Base-by-base conservation (phyloP, 495 filamentous ascomycete species). In the Tuber microsphaerosporum region DNA sequence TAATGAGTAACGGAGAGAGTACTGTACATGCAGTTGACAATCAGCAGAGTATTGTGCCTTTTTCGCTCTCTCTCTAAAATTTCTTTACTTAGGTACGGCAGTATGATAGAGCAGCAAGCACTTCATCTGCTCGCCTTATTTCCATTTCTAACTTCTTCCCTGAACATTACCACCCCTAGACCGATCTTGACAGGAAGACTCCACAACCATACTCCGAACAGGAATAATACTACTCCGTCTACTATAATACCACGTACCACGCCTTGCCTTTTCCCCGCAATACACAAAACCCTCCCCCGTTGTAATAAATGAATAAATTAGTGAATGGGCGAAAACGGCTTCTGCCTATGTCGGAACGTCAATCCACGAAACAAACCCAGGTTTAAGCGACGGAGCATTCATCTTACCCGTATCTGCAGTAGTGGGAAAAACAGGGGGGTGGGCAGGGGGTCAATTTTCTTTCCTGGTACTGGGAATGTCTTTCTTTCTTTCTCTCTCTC, bases 381-480 rank as follows among this genome's bases (percentile, higher is more conserved):
- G 77, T 79, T 79, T 79, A 79, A 77, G 77, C 73, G 76, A 79
- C 75, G 77, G 70, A 75, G 71, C 51, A 73, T 48, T 77, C 73
- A 69, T 69, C 77, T 75, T 79, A 79, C 77, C 77, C 76, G 77
- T 79, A 76, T 75, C 77, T 79, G 77, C 77, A 79, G 76, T 56
- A 79, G 61, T 73, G 73, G 78, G 72, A 48, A 70, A 76, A 42
- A 75, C 75, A 75, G 76, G 73, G 51, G 51, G 2, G 22, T 8
- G 51, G n/a, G 56, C 12, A 17, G 14, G 56, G 51, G 12, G 56
- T 41, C n/a, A 61, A 16, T 31, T 16, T 73, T 71, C 77, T 75
- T 79, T 79, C 77, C 77, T 72, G 77, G 77, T 79, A 79, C 75
- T 79, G 77, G 77, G 77, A 79, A 79, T 75, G 56, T 79, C 74